phyloP scores from a whole-genome alignment of 2,329 filamentous ascomycete species.

The Xylariaceae sp. region DNA sequence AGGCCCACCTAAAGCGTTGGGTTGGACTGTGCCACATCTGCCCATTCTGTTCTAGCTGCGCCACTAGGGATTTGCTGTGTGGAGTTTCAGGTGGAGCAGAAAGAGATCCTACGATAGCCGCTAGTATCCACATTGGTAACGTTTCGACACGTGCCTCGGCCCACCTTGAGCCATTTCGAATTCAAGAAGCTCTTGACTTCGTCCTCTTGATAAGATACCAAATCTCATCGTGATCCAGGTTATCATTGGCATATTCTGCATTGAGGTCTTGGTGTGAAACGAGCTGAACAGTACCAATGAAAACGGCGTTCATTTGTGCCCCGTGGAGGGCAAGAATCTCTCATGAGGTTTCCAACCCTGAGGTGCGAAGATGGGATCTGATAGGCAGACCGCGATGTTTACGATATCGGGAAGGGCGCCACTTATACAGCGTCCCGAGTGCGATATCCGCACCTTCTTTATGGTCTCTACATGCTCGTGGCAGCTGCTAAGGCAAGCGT shows the following conservation, averaged over 20 bases:
- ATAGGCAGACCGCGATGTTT: too few relatives aligned
- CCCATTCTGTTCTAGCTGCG: background rate
- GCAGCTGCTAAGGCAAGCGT: too few relatives aligned
- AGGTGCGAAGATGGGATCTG: background rate
- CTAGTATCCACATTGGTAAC: too few relatives aligned
- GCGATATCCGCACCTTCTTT: too few relatives aligned
- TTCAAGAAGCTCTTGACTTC: too few relatives aligned
- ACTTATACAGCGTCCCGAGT: too few relatives aligned
- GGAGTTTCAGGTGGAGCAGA: background rate
- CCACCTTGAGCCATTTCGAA: too few relatives aligned
- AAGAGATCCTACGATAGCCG: too few relatives aligned
- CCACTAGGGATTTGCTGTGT: background rate
- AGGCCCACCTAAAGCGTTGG: background rate
- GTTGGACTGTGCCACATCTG: background rate
- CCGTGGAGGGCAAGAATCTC: background rate
- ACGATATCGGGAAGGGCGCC: too few relatives aligned
- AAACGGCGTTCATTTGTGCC: background rate
- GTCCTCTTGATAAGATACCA: background rate
- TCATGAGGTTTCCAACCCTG: background rate
- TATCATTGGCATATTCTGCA: background rate
- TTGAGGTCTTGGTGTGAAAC: background rate
- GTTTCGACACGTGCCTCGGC: too few relatives aligned
- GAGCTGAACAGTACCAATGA: background rate
- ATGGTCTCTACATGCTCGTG: too few relatives aligned
- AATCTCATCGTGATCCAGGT: background rate